Base-by-base conservation (phyloP, 2,329 filamentous ascomycete species). In the Cadophora gregata region DNA sequence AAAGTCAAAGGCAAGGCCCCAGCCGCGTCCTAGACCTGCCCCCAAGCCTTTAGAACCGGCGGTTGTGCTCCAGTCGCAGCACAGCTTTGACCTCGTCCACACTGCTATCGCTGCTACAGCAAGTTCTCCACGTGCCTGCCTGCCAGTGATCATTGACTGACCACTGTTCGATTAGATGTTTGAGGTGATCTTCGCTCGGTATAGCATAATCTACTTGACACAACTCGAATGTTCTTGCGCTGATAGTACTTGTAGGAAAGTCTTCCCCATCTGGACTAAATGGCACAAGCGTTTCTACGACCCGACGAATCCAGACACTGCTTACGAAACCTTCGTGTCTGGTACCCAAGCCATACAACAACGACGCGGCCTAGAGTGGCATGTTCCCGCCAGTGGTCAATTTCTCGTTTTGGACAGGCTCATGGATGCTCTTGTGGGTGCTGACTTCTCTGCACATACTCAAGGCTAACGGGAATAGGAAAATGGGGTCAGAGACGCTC, bases 401-500 rank as follows among this genome's bases (percentile, higher is more conserved):
- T 19, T 16, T 24, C 21, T 48, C 14, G 45, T 45, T 24, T 33
- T 63, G 24, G 61, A 63, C 50, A 55, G 56, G 24, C 25, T 63
- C 2, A 29, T 63, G 31, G 14, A n/a, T 7, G 33, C 36, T 53
- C 48, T 63, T n/a, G 61, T 63, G 16, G 8, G 61, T 56, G 10
- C 16, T 29, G n/a, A 2, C 29, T 6, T 24, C 36, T 27, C 27
- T 55, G 9, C 10, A 56, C n/a, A 8, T 29, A n/a, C 29, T n/a
- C 24, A 24, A 36, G 21, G 21, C 50, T 63, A 16, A 63, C 36
- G 38, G n/a, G 19, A 45, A 38, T 12, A 63, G 61, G 61, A 29
- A 27, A 24, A 21, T 31, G 61, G 61, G 12, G 21, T 63, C 33
- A 63, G 38, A 42, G 61, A 63, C 25, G 61, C 61, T 47, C 36